phyloP scores from a whole-genome alignment of 1,284 basidiomycete genomes.

The Naganishia cerealis region DNA sequence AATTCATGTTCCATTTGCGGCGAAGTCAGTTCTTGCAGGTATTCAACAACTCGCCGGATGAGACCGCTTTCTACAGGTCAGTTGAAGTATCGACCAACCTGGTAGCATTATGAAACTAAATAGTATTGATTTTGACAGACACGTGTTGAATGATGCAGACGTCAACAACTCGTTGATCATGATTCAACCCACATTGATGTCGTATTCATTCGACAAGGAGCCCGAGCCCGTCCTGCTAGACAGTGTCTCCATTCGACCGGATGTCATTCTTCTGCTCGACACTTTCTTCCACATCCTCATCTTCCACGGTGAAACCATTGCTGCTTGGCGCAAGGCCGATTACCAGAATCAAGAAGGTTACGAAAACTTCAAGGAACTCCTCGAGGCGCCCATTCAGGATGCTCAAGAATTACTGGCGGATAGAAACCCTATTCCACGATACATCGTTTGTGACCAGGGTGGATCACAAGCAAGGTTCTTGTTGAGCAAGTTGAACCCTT shows the following conservation, averaged over 20 bases:
- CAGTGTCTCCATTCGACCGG: constrained; percentile 94
- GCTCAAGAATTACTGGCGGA: constrained; percentile 88
- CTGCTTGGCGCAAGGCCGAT: constrained; percentile 97
- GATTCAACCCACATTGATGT: constrained; percentile 99
- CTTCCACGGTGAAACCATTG: constrained; percentile 96
- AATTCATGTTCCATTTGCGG: constrained; percentile 99
- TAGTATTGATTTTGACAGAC: constrained; percentile 59
- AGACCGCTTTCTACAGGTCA: constrained; percentile 95
- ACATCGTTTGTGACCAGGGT: constrained; percentile 96
- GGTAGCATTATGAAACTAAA: constrained; percentile 17
- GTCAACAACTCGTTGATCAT: constrained; percentile 99
- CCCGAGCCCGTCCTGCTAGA: constrained; percentile 95
- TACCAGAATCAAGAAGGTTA: constrained; percentile 99
- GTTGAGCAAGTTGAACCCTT: constrained; percentile 93
- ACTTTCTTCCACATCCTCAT: constrained; percentile 99
- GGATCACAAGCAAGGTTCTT: constrained; percentile 97
- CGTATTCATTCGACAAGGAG: constrained; percentile 85
- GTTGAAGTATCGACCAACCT: constrained; percentile 2
- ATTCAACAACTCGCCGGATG: constrained; percentile 99
- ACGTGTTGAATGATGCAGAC: constrained; percentile 94
- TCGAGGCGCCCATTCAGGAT: constrained; percentile 74
- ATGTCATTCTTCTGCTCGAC: constrained; percentile 95
- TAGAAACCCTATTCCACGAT: constrained; percentile 93
- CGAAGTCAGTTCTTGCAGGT: constrained; percentile 98
- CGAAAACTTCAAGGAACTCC: constrained; percentile 94